Evolutionary conservation across 2,329 filamentous ascomycete genomes (phyloP), one percentile per base, ranked within the genome.

Genomic region (Trichothecium sympodiale): DNA sequence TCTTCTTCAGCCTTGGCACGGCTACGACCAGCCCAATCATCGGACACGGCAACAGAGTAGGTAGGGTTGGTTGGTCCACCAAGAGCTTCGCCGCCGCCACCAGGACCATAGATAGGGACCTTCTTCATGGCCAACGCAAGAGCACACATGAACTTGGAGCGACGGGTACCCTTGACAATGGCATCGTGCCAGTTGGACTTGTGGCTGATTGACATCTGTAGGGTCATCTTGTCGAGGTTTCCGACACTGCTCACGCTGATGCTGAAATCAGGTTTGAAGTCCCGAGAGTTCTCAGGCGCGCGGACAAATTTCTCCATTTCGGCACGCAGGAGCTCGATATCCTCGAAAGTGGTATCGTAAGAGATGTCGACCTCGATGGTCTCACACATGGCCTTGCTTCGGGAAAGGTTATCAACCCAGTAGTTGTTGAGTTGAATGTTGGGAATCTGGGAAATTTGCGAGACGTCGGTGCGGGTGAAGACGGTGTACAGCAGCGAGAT

Each of bases 61-160:
- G 76, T 65, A 1, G 88, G 88, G 57, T 93, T 91, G 23, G 69
- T 75, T 5, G 83, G 71, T 29, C 72, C 74, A 39, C 77, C 77
- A 3, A 79, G 61, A 27, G 67, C 45, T 38, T 77, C 73, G 38
- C 62, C 64, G 38, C 79, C 83, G 40, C 82, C 87, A 29, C 81
- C 87, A 38, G 89, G 89, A 15, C 67, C 77, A 47, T 85, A 73
- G 51, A 98, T 89, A 8, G 88, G 89, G 14, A 98, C 71, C 61
- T 81, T 87, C 60, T 86, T 83, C 39, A 95, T 64, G 4, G 89
- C 87, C 8, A 87, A 60, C 4, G 91, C 80, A 39, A 98, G 67
- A 1, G 91, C 91, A 53, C 88, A 94, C 78, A 96, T 94, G 63
- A 98, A 96, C 60, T 94, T 96, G 55, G 83, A 93, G 41, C 89